Percentiles rank a stretch among this genome's conserved stretches.
Conservation (phyloP, 495 filamentous ascomycete genomes). For the Penicillium angulare region DNA sequence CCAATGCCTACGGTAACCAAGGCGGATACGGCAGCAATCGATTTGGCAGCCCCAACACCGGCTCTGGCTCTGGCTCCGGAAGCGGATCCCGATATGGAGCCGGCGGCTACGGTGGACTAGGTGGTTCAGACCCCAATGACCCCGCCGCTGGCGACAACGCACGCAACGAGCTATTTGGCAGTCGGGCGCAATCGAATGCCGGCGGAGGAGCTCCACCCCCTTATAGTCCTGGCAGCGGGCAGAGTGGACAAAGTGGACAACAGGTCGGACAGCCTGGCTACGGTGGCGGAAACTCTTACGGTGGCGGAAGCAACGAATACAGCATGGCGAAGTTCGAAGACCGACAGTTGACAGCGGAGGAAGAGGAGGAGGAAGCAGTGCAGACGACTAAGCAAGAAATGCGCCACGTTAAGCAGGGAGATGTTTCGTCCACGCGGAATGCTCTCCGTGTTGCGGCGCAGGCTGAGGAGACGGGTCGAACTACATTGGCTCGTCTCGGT, state of each 20-base stretch:
- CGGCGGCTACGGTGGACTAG: slow-evolving; percentile 75
- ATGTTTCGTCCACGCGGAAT: slow-evolving; percentile 69
- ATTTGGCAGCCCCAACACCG: slow-evolving; percentile 46
- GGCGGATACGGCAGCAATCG: slow-evolving; percentile 64
- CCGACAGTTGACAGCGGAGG: slow-evolving; percentile 72
- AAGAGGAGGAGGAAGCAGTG: slow-evolving; percentile 68
- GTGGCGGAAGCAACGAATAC: slow-evolving; percentile 46
- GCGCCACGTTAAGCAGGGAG: slow-evolving; percentile 69
- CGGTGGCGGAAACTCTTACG: slow-evolving; percentile 46
- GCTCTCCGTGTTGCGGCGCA: slow-evolving; percentile 63
- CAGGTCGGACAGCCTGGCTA: slow-evolving; percentile 29
- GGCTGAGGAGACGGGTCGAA: slow-evolving; percentile 67
- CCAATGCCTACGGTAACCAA: slow-evolving; percentile 60
- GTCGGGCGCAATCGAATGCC: slow-evolving; percentile 41
- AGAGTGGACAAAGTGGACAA: slow-evolving; percentile 16
- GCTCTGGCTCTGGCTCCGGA: slow-evolving; percentile 30
- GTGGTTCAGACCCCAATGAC: slow-evolving; percentile 53
- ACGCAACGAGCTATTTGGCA: slow-evolving; percentile 64
- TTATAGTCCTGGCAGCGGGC: no score
- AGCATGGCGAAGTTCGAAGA: slow-evolving; percentile 62
- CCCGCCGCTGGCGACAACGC: slow-evolving; percentile 50
- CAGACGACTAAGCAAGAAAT: slow-evolving; percentile 71
- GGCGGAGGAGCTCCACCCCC: slow-evolving; percentile 37
- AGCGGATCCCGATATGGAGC: slow-evolving; percentile 47
- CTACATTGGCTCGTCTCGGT: slow-evolving; percentile 67